These are phyloP conservation scores for Talaromyces sp. DNA, from an alignment of 2,329 filamentous ascomycete species.

Conservation along the genomic window DNA sequence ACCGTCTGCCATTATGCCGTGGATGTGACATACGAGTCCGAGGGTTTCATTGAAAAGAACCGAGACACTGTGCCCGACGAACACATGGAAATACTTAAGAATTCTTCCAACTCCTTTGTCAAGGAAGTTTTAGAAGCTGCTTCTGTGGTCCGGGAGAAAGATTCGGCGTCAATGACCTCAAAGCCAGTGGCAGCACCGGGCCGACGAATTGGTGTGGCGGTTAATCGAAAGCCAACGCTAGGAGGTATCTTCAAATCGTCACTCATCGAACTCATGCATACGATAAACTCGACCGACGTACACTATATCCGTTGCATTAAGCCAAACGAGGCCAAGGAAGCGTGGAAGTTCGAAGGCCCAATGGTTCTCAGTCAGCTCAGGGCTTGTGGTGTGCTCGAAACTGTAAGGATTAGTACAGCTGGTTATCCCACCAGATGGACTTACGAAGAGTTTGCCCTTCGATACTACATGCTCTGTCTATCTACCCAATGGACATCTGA, in stretches of 20 bases:
- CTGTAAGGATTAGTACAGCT: conserved; percentile 92
- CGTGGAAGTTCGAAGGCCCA: conserved; percentile 97
- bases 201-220: conserved; percentile 83
- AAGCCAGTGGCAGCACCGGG: conserved; percentile 67
- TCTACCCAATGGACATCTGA: conserved; percentile 88
- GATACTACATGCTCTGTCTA: conserved; percentile 96
- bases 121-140: conserved; percentile 79
- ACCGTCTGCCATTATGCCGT: conserved; percentile 98
- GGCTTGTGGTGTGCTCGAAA: conserved; percentile 97
- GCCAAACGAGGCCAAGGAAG: conserved; percentile 91
- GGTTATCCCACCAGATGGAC: conserved; percentile 98
- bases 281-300: conserved; percentile 95
- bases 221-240: conserved; percentile 92
- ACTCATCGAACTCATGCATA: conserved; percentile 94
- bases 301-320: conserved; percentile 99
- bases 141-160: conserved; percentile 83
- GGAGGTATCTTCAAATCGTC: conserved; percentile 99
- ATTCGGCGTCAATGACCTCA: conserved; percentile 61
- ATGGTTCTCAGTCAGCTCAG: conserved; percentile 97
- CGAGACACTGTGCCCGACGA: conserved; percentile 97
- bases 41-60: conserved; percentile 99
- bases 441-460: conserved; percentile 93
- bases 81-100: conserved; percentile 86
- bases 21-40: conserved; percentile 97
- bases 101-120: conserved; percentile 80